Percentiles rank a stretch among this genome's conserved stretches.
Conservation (phyloP, 108 stramenopile genomes). For the Ochromonas danica region DNA sequence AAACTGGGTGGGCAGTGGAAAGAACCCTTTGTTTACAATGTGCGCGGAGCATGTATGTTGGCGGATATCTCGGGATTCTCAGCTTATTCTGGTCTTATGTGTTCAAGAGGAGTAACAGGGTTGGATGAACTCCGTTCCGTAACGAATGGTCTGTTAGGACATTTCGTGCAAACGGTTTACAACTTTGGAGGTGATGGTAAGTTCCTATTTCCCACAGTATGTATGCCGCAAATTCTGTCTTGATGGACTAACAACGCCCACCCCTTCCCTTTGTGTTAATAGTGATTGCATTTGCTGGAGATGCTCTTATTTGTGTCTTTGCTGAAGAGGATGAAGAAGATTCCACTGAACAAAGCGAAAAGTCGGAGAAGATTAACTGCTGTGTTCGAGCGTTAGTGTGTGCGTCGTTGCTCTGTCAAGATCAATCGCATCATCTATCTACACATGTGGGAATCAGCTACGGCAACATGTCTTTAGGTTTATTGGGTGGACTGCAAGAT, state of each 20-base stretch:
- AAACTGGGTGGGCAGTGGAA: background rate
- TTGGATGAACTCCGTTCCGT: slow-evolving; percentile 3
- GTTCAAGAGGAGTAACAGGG: background rate
- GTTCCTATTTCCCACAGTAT: background rate
- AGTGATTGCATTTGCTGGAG: slow-evolving; percentile 20
- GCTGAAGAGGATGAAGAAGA: background rate
- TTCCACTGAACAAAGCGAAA: background rate
- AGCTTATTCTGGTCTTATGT: background rate
- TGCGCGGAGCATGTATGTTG: slow-evolving; percentile 9
- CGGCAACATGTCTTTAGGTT: background rate
- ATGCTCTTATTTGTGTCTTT: slow-evolving; percentile 28
- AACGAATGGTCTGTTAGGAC: slow-evolving; percentile 5
- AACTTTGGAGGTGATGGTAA: background rate
- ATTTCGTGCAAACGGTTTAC: background rate
- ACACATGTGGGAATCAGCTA: slow-evolving; percentile 19
- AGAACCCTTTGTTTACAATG: background rate
- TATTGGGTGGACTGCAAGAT: background rate
- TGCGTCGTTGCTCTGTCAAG: background rate
- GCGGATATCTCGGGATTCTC: slow-evolving; percentile 20
- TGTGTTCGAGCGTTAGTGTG: background rate
- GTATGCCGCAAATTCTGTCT: no score
- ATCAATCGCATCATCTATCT: background rate
- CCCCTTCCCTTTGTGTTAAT: background rate
- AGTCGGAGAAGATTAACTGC: background rate
- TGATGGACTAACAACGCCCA: no score